Evolutionary conservation across 2,329 filamentous ascomycete genomes (phyloP), one percentile per base, ranked within the genome.

Genomic region (Balansia obtecta): DNA sequence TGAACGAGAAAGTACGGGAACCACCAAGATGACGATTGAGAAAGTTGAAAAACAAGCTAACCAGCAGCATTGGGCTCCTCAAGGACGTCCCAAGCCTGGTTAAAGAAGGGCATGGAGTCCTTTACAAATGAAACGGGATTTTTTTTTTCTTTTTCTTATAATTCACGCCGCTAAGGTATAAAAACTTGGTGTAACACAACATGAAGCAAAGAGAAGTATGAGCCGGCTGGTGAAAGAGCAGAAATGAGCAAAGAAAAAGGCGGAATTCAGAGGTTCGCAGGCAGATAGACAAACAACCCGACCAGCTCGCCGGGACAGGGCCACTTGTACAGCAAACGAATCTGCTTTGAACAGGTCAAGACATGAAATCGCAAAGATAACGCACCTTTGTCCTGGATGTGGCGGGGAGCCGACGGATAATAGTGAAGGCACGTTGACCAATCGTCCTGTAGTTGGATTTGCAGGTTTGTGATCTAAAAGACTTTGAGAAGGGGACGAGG

Each of bases 371-470:
- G 10, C 44, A 15, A 15, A 27, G 18, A 33, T 16, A 34, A 48
- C 61, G 60, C 54, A 64, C 61, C 61, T 63, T 46, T 57, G 51
- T 52, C 53, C 56, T 45, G 59, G 56, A 48, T 56, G 56, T 22
- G 56, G 55, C 46, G 59, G 55, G 48, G 56, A 54, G 53, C 52
- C 57, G 48, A 57, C 45, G n/a, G 50, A 50, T 9, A 53, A 48
- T 33, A 56, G 51, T 27, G 56, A 53, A 27, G 57, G 53, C 40
- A 57, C 52, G 42, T 54, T 51, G 57, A 62, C 59, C 45, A 56
- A 43, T 40, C 62, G 61, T 56, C 71, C 70, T 58, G 73, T 70
- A 47, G 70, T 71, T 58, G 72, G 71, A 63, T 71, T 74, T 57
- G 39, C n/a, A 39, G 45, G 42, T 32, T 75, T 70, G 58, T 69